These are phyloP conservation scores for Spirogloea muscicola DNA, from an alignment of 139 green algal genomes.

Conservation along the genomic window DNA sequence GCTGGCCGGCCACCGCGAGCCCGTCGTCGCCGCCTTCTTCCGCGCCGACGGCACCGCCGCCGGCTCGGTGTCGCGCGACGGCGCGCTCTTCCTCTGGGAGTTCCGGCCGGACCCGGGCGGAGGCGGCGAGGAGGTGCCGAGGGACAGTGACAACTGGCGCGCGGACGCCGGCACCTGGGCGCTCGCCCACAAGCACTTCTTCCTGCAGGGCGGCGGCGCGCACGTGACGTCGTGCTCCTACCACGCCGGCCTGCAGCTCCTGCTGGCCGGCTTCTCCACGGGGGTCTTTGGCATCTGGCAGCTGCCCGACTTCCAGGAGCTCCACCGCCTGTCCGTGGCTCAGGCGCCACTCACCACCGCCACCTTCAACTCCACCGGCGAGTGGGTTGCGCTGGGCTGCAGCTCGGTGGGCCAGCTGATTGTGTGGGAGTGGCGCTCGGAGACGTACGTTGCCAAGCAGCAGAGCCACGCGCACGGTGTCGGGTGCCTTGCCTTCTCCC, in stretches of 20 bases:
- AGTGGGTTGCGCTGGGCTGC: slow-evolving; percentile 68
- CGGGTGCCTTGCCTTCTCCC: slow-evolving; percentile 66
- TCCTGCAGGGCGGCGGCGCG: slow-evolving; percentile 60
- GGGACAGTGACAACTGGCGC: too few species aligned
- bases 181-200: slow-evolving; percentile 75
- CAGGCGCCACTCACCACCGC: slow-evolving; percentile 64
- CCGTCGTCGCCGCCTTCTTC: slow-evolving; percentile 73
- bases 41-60: slow-evolving; percentile 8
- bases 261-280: slow-evolving; percentile 72
- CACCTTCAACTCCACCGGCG: slow-evolving; percentile 74
- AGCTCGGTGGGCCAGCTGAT: slow-evolving; percentile 90
- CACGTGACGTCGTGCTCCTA: slow-evolving; percentile 59
- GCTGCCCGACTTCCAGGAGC: slow-evolving; percentile 71
- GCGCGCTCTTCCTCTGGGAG: slow-evolving; percentile 78
- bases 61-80: slow-evolving; percentile 71
- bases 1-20: slow-evolving; percentile 80
- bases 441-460: slow-evolving; percentile 91
- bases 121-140: background rate
- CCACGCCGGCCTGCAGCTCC: slow-evolving; percentile 57
- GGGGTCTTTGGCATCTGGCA: slow-evolving; percentile 87
- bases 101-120: slow-evolving; percentile 46
- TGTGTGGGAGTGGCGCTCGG: slow-evolving; percentile 95
- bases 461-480: slow-evolving; percentile 88
- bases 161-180: slow-evolving; percentile 66
- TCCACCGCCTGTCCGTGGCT: slow-evolving; percentile 63